Conservation (phyloP, 2,329 filamentous ascomycete species). For the Scopulariopsis brevicaulis region DNA sequence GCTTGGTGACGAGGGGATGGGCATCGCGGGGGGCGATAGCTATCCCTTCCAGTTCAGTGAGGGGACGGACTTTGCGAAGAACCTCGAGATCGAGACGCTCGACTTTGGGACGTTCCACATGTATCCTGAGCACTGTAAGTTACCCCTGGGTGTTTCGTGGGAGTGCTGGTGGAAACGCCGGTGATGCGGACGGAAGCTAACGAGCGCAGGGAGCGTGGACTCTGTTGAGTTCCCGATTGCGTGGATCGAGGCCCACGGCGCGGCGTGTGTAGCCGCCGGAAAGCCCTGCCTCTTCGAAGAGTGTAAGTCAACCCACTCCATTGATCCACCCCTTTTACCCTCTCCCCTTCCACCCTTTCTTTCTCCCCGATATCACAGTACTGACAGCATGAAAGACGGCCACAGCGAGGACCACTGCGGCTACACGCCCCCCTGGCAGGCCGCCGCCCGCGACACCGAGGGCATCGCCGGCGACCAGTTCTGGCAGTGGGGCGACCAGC, state of each 20-base stretch:
- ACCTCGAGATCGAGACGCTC: constrained; percentile 38
- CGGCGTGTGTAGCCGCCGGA: constrained; percentile 14
- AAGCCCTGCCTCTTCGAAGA: constrained; percentile 20
- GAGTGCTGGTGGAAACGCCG: neutral
- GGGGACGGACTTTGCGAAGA: constrained; percentile 37
- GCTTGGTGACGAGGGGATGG: constrained; percentile 45
- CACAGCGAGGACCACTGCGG: constrained; percentile 14
- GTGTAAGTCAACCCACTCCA: constrained; percentile 17
- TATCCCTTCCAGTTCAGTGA: constrained; percentile 40
- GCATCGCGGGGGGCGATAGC: constrained; percentile 32
- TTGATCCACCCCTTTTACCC: neutral
- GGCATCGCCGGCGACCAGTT: constrained; percentile 24
- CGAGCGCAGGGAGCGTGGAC: neutral
- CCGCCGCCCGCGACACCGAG: constrained; percentile 15
- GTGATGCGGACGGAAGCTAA: neutral
- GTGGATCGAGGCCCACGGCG: constrained; percentile 15
- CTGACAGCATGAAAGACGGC: constrained; percentile 10
- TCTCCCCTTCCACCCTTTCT: neutral
- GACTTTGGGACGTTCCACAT: constrained; percentile 29
- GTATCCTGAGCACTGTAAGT: constrained; percentile 18
- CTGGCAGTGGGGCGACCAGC: constrained; percentile 27
- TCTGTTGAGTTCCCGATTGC: constrained; percentile 6
- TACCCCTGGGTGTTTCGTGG: neutral
- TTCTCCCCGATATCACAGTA: no score
- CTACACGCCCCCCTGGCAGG: constrained; percentile 37